Evolutionary conservation across 2,329 filamentous ascomycete species (phyloP), one percentile per base, ranked within the genome.

Genomic region (Periconia macrospinosa): DNA sequence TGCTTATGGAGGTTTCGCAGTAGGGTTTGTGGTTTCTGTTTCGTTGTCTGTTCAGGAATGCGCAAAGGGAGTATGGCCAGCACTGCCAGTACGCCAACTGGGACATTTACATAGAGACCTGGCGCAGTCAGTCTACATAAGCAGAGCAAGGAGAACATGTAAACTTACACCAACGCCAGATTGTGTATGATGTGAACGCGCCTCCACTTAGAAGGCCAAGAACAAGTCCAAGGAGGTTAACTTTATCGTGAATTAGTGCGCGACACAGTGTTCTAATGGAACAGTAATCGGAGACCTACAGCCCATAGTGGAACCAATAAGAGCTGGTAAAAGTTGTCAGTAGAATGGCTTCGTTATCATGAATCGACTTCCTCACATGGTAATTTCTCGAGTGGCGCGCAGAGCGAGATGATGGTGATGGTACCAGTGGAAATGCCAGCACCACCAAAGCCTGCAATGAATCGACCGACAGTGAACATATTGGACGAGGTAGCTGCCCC

Each of bases 121-220:
- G 19, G 11, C n/a, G n/a, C 40, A 8, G 40, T 41, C 40, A 41
- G 7, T 19, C n/a, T 19, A 8, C 8, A 19, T 17, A n/a, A 17
- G 40, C 8, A 8, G 40, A 41, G 40, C 15, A 41, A 41, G 15
- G 40, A 41, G 15, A 41, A 19, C 7, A 7, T 7, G 18, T 7
- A 19, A 8, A 41, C 40, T 14, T 15, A 37, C 71, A 79, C 76
- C 76, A 79, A 10, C 77, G 57, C 76, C 76, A 78, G 2, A 67
- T 61, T 0, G 63, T 64, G 8, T 66, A 57, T 13, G 72, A 70
- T 1, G 70, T 73, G 11, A 78, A 69, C 6, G 77, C 58, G 0
- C 76, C 75, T 43, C 75, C 76, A 2, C 78, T 54, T 1, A 78
- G 58, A 1, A 76, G 76, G 1, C 77, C 77, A 14, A 73, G 18